Base-by-base conservation (phyloP, 495 filamentous ascomycete species). In the Podospora pseudopauciseta region DNA sequence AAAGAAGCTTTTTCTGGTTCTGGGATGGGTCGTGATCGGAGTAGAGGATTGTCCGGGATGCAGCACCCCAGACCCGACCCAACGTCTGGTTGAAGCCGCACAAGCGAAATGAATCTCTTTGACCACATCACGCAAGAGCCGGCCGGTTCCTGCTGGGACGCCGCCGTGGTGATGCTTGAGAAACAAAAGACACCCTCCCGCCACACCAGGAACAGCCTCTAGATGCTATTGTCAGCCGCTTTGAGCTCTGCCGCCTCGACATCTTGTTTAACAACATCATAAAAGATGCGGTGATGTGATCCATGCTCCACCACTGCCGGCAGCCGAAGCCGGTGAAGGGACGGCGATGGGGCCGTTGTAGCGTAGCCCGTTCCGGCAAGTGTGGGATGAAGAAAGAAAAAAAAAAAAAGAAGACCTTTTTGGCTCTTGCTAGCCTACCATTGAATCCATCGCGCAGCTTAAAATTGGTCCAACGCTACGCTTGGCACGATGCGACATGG, bases 41-140 rank as follows among this genome's bases (percentile, higher is more conserved):
- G 39, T 49, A 49, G 39, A 49, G 39, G 39, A 49, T 49, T 49
- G 39, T 49, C 39, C 39, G 39, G 39, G 39, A 49, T 49, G 39
- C 39, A 49, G 39, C 39, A 49, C 39, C 39, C 39, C 39, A 18
- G 39, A 16, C 30, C 30, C 30, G 30, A 32, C 30, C 30, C 30
- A 32, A 32, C 39, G 13, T 3, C 39, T 16, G 39, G 39, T 49
- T 9, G 39, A 49, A 13, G 6, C 39, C 39, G 6, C 39, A 58
- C 55, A 58, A 58, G 55, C 55, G 55, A 58, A 26, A 58, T 58
- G 55, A 58, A 20, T 58, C 9, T 26, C 55, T 58, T 58, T 58
- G 55, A 58, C 23, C 55, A 58, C 55, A 19, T 58, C 55, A 58
- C 55, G n/a, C 55, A 58, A 58, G 23, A 19, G 55, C 4, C 55